A percentile compares a stretch with the other conserved stretches of the same genome.
phyloP scores from a whole-genome alignment of 495 filamentous ascomycete species.

The Neurospora cerealis region DNA sequence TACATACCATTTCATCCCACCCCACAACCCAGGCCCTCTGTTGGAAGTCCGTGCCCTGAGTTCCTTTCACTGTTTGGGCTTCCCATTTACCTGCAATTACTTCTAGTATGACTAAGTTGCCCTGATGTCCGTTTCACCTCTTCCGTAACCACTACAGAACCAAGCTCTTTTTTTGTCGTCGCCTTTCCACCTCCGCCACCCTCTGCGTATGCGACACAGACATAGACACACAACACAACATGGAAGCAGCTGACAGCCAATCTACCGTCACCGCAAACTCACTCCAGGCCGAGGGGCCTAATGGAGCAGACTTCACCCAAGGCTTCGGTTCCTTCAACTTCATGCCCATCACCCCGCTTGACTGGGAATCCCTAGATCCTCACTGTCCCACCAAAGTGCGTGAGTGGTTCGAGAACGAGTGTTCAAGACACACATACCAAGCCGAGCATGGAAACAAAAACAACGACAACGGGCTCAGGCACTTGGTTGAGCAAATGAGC shows the following conservation, averaged over 20 bases:
- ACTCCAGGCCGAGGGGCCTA: not conserved
- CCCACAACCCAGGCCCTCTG: not conserved
- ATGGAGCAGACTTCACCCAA: not conserved
- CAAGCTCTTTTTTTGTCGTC: not conserved
- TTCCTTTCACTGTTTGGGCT: not conserved
- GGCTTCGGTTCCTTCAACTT: conserved; percentile 11
- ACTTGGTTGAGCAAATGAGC: not conserved
- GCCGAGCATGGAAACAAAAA: not conserved
- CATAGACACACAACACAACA: not conserved
- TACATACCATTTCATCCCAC: not conserved
- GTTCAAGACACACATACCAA: not conserved
- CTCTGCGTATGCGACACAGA: not conserved
- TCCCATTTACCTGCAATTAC: not conserved
- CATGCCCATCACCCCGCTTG: not conserved
- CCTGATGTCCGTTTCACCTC: not conserved
- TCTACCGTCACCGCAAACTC: not conserved
- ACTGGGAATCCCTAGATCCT: not conserved
- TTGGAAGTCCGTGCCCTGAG: not conserved
- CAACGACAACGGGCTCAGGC: not conserved
- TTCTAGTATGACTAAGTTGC: not conserved
- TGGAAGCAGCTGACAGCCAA: not conserved
- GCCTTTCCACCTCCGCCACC: not conserved
- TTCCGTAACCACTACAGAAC: not conserved
- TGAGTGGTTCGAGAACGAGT: not conserved
- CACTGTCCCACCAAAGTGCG: not conserved